Conservation (phyloP, 2,329 filamentous ascomycete genomes). For the Achaetomium macrosporum region DNA sequence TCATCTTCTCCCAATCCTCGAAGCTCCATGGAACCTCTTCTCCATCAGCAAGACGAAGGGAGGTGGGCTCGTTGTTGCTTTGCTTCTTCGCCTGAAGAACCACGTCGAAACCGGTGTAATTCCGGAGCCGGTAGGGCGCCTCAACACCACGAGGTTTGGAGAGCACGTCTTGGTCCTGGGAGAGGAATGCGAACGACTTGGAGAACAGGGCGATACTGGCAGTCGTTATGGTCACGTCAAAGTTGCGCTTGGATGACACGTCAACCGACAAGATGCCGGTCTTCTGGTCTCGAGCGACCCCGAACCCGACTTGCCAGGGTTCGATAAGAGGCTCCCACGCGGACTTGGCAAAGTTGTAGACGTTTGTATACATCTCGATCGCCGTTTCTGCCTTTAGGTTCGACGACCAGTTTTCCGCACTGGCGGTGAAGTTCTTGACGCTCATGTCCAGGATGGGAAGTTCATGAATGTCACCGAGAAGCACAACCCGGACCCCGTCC, state of each 20-base stretch:
- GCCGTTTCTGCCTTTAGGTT: constrained; percentile 79
- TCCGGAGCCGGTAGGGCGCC: constrained; percentile 87
- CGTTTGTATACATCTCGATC: constrained; percentile 91
- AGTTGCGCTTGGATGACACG: constrained; percentile 77
- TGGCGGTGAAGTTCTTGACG: constrained; percentile 80
- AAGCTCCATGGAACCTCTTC: constrained; percentile 94
- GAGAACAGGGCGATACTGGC: constrained; percentile 89
- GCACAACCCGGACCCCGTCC: constrained; percentile 82
- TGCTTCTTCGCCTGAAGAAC: constrained; percentile 72
- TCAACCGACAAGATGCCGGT: constrained; percentile 78
- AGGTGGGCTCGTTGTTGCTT: constrained; percentile 61
- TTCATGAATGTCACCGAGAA: constrained; percentile 95
- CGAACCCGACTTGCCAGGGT: constrained; percentile 91
- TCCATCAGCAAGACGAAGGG: constrained; percentile 75
- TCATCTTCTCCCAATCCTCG: constrained; percentile 92
- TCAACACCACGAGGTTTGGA: constrained; percentile 89
- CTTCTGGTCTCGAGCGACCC: constrained; percentile 70
- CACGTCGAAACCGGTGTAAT: constrained; percentile 91
- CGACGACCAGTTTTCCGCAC: constrained; percentile 86
- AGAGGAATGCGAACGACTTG: constrained; percentile 87
- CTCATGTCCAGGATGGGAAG: constrained; percentile 91
- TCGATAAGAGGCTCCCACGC: constrained; percentile 96
- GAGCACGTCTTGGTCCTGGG: constrained; percentile 81
- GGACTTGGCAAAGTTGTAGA: constrained; percentile 99
- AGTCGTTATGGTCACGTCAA: constrained; percentile 89